A percentile compares a stretch with the other conserved stretches of the same genome.
These are phyloP conservation scores for Aspergillus ibericus DNA, from an alignment of 2,329 filamentous ascomycete genomes.

Conservation along the genomic window DNA sequence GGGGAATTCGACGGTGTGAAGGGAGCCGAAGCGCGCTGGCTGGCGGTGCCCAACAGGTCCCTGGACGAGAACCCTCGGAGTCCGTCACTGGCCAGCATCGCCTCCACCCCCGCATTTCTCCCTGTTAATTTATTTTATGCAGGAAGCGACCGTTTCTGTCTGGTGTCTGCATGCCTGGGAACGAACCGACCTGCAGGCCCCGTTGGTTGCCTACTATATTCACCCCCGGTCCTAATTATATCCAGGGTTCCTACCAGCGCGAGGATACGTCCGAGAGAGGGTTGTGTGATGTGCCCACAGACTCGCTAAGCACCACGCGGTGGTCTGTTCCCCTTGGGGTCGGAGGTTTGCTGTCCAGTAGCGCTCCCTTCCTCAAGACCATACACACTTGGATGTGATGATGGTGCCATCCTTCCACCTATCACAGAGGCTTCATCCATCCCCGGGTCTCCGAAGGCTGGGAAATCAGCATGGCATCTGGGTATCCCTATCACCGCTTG, in stretches of 20 bases:
- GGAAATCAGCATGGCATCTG: not conserved
- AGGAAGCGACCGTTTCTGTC: slow-evolving; percentile 5
- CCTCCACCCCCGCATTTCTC: slow-evolving; percentile 4
- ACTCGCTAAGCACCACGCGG: slow-evolving; percentile 1
- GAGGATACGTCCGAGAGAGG: not conserved
- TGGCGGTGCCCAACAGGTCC: slow-evolving; percentile 2
- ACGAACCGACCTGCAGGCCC: slow-evolving; percentile 3
- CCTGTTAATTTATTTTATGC: slow-evolving; percentile 8
- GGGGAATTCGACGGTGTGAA: not conserved
- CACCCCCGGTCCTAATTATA: slow-evolving; percentile 1
- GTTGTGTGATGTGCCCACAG: not conserved
- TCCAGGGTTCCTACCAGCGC: not conserved
- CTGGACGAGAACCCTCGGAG: not conserved
- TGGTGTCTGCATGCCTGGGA: slow-evolving; percentile 2
- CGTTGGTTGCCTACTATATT: not conserved
- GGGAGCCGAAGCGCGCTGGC: not conserved
- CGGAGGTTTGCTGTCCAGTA: not conserved
- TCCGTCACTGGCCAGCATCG: not conserved
- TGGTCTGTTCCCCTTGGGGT: slow-evolving; percentile 3
- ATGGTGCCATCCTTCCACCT: not conserved
- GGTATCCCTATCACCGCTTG: not conserved
- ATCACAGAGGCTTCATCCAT: not conserved
- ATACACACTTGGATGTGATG: not conserved
- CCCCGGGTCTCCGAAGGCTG: not conserved
- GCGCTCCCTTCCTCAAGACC: not conserved